Evolutionary conservation across 129 eudicot species (phyloP).

Genomic region (Lactuca sativa): DNA sequence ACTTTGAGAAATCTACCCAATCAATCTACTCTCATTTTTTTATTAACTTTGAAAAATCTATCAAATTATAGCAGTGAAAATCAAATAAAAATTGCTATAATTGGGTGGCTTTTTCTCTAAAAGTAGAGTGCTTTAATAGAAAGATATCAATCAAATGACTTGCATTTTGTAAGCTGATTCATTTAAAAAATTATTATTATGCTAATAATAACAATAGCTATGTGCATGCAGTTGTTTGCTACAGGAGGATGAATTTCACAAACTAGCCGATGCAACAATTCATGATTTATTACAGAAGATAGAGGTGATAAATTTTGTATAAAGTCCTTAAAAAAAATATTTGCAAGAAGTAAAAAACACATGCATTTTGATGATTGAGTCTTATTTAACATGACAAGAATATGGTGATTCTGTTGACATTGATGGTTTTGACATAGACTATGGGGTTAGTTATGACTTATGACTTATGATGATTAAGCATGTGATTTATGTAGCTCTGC

Average conservation of each 20-base stretch:
- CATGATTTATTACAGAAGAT: slow-evolving; percentile 82
- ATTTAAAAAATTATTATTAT: too few species aligned
- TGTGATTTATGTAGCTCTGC: too few species aligned
- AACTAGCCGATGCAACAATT: slow-evolving; percentile 86
- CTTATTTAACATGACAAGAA: slow-evolving; percentile 48
- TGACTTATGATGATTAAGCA: too few species aligned
- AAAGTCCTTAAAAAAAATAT: slow-evolving; percentile 2
- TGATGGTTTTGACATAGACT: slow-evolving; percentile 96
- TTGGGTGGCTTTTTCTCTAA: too few species aligned
- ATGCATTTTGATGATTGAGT: background rate
- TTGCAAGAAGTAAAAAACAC: background rate
- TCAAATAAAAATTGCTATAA: too few species aligned
- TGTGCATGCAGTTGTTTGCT: slow-evolving; percentile 57
- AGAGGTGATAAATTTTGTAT: slow-evolving; percentile 51
- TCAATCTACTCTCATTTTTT: too few species aligned
- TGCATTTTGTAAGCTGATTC: too few species aligned
- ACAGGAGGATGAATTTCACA: slow-evolving; percentile 87
- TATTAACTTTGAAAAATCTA: too few species aligned
- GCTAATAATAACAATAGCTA: background rate
- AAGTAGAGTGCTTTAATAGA: too few species aligned
- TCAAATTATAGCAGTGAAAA: too few species aligned
- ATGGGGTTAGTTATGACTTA: slow-evolving; percentile 63
- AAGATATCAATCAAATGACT: too few species aligned
- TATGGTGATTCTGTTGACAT: slow-evolving; percentile 89
- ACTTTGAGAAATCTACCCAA: too few species aligned